These are phyloP conservation scores for Hsuehochloa calcarea DNA, from an alignment of 176 grass and related monocot genomes.

Conservation along the genomic window DNA sequence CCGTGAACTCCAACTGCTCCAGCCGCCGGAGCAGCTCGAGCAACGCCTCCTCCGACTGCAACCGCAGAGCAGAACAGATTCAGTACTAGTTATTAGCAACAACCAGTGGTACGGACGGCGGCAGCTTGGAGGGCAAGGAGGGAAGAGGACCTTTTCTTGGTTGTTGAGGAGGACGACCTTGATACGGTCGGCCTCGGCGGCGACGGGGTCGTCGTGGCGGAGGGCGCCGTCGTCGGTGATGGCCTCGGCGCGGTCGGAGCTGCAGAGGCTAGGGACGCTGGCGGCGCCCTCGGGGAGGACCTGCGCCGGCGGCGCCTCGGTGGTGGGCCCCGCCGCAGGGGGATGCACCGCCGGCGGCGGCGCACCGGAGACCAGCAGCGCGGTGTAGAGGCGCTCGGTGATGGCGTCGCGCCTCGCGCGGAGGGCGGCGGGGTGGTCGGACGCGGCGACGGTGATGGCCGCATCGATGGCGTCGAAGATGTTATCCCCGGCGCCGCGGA, in stretches of 20 bases:
- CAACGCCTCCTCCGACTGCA: slow-evolving; percentile 60
- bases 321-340: background rate
- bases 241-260: slow-evolving; percentile 63
- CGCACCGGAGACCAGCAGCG: slow-evolving; percentile 32
- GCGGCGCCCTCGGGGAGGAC: slow-evolving; percentile 49
- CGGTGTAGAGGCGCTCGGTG: slow-evolving; percentile 56
- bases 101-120: background rate
- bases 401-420: slow-evolving; percentile 58
- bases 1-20: slow-evolving; percentile 58
- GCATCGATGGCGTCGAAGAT: slow-evolving; percentile 67
- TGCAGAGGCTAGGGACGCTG: slow-evolving; percentile 70
- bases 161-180: slow-evolving; percentile 52
- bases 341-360: background rate
- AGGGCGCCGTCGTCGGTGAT: slow-evolving; percentile 52
- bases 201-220: slow-evolving; percentile 28
- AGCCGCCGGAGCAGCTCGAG: slow-evolving; percentile 64
- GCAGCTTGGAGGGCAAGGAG: background rate
- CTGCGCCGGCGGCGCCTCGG: slow-evolving; percentile 23
- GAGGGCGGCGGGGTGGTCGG: slow-evolving; percentile 53
- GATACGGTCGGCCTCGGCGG: slow-evolving; percentile 48
- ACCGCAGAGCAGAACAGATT: background rate
- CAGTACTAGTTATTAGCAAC: background rate
- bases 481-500: slow-evolving; percentile 47
- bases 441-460: slow-evolving; percentile 58
- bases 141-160: slow-evolving; percentile 46